Percentiles rank a stretch among this genome's conserved stretches.
These are phyloP conservation scores for Starmera stellimalicola DNA, from an alignment of 1,139 yeast species.

Conservation along the genomic window DNA sequence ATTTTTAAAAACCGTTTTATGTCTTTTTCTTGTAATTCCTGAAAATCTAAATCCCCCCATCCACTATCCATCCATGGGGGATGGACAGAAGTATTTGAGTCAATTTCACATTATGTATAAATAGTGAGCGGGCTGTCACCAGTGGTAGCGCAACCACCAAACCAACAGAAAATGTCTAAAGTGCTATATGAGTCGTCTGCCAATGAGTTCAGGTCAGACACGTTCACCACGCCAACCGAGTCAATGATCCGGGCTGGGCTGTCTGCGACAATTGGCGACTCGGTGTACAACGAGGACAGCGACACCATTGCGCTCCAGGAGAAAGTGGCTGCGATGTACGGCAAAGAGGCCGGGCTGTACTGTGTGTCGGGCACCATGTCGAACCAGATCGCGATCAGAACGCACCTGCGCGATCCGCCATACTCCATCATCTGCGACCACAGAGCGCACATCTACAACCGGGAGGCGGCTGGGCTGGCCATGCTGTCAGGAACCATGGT, in stretches of 20 bases:
- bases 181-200: slow-evolving; percentile 24
- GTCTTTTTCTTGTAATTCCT: too few relatives aligned
- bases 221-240: slow-evolving; percentile 85
- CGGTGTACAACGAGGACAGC: slow-evolving; percentile 79
- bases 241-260: slow-evolving; percentile 60
- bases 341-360: slow-evolving; percentile 75
- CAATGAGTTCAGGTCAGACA: slow-evolving; percentile 73
- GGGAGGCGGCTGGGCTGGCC: slow-evolving; percentile 90
- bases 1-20: too few relatives aligned
- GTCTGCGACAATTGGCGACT: slow-evolving; percentile 67
- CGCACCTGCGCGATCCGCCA: slow-evolving; percentile 79
- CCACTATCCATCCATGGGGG: too few relatives aligned
- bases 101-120: too few relatives aligned
- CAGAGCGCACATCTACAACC: slow-evolving; percentile 73
- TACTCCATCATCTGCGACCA: slow-evolving; percentile 76
- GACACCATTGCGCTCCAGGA: slow-evolving; percentile 58
- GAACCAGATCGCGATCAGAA: slow-evolving; percentile 77
- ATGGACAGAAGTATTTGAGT: too few relatives aligned
- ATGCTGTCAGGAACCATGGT: slow-evolving; percentile 90
- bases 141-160: too few relatives aligned
- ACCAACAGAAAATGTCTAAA: neutral
- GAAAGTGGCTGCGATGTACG: slow-evolving; percentile 60
- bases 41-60: too few relatives aligned
- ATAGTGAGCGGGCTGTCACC: too few relatives aligned
- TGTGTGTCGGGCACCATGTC: slow-evolving; percentile 92